Conservation (phyloP, 179 eudicot genomes). For the Beta lomatogona region DNA sequence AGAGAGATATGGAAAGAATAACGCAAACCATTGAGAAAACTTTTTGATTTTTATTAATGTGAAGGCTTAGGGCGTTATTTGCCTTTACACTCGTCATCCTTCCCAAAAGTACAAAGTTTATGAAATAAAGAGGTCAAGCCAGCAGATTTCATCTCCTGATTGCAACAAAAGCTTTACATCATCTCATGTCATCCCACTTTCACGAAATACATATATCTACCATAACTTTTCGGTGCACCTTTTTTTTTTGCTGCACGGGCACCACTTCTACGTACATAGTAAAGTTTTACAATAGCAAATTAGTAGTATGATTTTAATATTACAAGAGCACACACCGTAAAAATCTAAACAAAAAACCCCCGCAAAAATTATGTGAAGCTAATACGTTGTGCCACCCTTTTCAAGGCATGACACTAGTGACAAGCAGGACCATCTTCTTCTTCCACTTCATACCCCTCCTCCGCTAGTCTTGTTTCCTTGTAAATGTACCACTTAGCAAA, state of each 20-base stretch:
- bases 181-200: background rate
- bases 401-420: constrained; percentile 21
- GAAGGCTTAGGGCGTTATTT: background rate
- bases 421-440: constrained; percentile 22
- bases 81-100: background rate
- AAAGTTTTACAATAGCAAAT: constrained; percentile 4
- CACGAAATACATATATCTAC: constrained; percentile 6
- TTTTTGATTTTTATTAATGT: background rate
- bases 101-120: constrained; percentile 7
- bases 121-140: constrained; percentile 5
- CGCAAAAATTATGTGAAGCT: constrained; percentile 11
- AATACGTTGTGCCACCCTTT: background rate
- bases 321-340: background rate
- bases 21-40: no score
- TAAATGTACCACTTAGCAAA: constrained; percentile 72
- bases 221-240: constrained; percentile 5
- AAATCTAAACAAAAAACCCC: background rate
- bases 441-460: constrained; percentile 28
- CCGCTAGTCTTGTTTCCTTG: constrained; percentile 42
- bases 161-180: constrained; percentile 2
- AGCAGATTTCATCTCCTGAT: background rate
- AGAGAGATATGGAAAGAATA: no score
- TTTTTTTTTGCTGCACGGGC: constrained; percentile 9
- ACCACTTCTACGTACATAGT: background rate
- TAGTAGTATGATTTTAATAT: background rate